A percentile compares a stretch with the other conserved stretches of the same genome.
phyloP scores from a whole-genome alignment of 768 basidiomycete genomes.

The Pleurotus eryngii region DNA sequence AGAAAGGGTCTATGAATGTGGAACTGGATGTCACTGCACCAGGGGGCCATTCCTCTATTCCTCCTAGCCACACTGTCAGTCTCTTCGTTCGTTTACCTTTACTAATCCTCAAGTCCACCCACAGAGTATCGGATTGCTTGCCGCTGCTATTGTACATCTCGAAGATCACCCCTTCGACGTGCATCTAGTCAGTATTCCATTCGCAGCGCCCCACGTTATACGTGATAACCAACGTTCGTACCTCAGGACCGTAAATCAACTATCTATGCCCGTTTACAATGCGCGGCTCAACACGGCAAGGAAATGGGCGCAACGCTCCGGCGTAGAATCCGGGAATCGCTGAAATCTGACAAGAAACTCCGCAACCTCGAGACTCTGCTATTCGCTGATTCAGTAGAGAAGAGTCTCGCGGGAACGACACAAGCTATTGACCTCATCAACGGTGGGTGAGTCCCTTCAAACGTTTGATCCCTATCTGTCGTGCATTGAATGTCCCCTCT shows the following conservation, averaged over 20 bases:
- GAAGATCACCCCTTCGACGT: conserved; percentile 61
- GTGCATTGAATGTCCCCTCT: neutral
- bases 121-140: conserved; percentile 79
- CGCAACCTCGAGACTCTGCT: conserved; percentile 44
- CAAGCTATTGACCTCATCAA: conserved; percentile 73
- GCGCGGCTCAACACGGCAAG: conserved; percentile 60
- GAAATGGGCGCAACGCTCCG: conserved; percentile 46
- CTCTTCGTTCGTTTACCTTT: neutral
- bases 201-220: neutral
- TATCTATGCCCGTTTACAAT: conserved; percentile 58
- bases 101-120: neutral
- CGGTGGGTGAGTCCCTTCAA: conserved; percentile 29
- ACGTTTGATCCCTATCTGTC: neutral
- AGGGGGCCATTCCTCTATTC: conserved; percentile 86
- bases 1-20: conserved; percentile 70
- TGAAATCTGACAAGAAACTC: conserved; percentile 48
- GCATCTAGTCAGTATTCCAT: conserved; percentile 38
- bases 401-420: conserved; percentile 61
- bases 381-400: conserved; percentile 33
- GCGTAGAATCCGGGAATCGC: conserved; percentile 42
- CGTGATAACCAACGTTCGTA: neutral
- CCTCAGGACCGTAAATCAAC: conserved; percentile 52
- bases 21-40: conserved; percentile 58
- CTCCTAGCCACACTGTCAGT: conserved; percentile 73
- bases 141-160: conserved; percentile 62